These are phyloP conservation scores for Sicyos baderoa DNA, from an alignment of 306 rosid genomes.

Conservation along the genomic window DNA sequence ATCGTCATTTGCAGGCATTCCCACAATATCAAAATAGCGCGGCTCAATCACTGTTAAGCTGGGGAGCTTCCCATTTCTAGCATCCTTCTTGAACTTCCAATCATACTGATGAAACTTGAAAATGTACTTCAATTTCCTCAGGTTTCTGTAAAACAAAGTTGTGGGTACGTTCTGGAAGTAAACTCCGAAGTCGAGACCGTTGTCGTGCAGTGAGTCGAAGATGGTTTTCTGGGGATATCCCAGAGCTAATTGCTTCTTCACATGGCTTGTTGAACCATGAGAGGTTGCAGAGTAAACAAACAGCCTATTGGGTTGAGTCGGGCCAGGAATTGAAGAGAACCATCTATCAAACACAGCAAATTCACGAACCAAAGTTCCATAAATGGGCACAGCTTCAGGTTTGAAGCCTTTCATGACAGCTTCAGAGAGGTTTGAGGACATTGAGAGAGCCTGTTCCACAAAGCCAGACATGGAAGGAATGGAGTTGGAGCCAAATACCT, in stretches of 20 bases:
- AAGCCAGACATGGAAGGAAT: constrained; percentile 89
- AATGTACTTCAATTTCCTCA: constrained; percentile 75
- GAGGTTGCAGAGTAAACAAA: constrained; percentile 96
- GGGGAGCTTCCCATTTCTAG: constrained; percentile 76
- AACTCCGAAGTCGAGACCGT: constrained; percentile 59
- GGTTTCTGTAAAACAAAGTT: constrained; percentile 73
- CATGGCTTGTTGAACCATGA: constrained; percentile 92
- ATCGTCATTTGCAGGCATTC: constrained; percentile 76
- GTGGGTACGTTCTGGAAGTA: constrained; percentile 84
- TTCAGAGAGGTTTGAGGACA: constrained; percentile 68
- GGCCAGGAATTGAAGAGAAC: constrained; percentile 96
- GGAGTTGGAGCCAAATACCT: constrained; percentile 73
- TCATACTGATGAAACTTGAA: constrained; percentile 70
- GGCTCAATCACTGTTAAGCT: constrained; percentile 87
- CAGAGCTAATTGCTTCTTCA: constrained; percentile 65
- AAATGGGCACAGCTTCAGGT: constrained; percentile 74
- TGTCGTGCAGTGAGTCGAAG: constrained; percentile 72
- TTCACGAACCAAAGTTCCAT: constrained; percentile 60
- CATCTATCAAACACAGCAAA: constrained; percentile 83
- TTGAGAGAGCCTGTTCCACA: constrained; percentile 77
- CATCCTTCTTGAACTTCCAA: constrained; percentile 70
- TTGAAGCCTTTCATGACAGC: constrained; percentile 89
- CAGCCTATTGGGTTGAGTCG: constrained; percentile 94
- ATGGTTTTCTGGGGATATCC: constrained; percentile 96
- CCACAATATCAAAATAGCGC: constrained; percentile 66